Evolutionary conservation across 441 rosid genomes (phyloP), one percentile per base, ranked within the genome.

Genomic region (Adansonia madagascariensis): DNA sequence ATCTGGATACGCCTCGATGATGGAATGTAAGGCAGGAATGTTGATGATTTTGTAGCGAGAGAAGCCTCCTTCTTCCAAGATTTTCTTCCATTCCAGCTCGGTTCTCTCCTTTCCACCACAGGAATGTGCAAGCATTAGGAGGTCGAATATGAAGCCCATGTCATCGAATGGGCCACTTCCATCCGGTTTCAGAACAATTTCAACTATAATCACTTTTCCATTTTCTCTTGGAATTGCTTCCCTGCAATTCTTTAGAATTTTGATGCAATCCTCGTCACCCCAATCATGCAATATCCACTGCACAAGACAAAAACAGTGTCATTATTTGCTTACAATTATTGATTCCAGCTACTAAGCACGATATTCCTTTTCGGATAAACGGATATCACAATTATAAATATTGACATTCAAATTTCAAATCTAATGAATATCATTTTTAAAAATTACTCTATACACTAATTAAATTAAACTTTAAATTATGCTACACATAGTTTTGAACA

Each of bases 231-330:
- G 75, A 10, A 89, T 83, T 1, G 89, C 84, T 15, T 80, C 74
- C 12, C 31, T 10, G 20, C 92, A 88, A 10, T 86, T 89, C 4
- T 52, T 86, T 59, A 89, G 31, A 17, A 88, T 88, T 59, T 78
- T 80, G 6, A 89, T 53, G 18, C 90, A 86, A 3, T 79, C 85
- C 53, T 86, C 88, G 0, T 89, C 84, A 0, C 66, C 39, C 90
- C 89, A 86, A 2, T 82, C 82, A 8, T 89, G 90, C 83, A 89
- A 5, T 46, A 83, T 50, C 81, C 79, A 71, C 89, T 86, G 68
- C 68, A 56, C 0, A 10, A 39, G 18, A 18, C 1, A 0, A n/a
- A 8, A 3, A 15, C 10, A 8, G 1, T n/a, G 11, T 39, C 6
- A 2, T 31, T 31, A 31, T 31, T 31, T 31, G 35, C 35, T 1